These are phyloP conservation scores for Suillus discolor DNA, from an alignment of 768 basidiomycete species.

Conservation along the genomic window DNA sequence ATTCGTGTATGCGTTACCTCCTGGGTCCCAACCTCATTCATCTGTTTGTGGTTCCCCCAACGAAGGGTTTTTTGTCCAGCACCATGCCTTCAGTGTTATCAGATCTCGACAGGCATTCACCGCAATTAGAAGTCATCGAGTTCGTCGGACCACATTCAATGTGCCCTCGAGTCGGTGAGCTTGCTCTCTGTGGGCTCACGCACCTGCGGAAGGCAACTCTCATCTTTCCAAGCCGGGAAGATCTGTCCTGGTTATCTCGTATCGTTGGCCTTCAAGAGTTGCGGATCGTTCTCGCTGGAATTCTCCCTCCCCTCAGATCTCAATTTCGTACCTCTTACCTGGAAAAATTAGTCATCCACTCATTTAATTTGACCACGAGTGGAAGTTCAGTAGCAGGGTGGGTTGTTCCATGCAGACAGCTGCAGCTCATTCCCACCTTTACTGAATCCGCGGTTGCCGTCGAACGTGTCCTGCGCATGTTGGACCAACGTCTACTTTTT, in stretches of 20 bases:
- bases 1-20: background rate
- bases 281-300: background rate
- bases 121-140: background rate
- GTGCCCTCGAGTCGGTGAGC: background rate
- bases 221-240: background rate
- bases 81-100: background rate
- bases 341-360: background rate
- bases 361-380: background rate
- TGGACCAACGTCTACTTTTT: background rate
- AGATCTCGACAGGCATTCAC: background rate
- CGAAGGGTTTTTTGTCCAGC: background rate
- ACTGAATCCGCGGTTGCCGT: background rate
- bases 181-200: background rate
- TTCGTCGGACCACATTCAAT: background rate
- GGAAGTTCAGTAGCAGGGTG: background rate
- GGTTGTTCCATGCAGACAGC: constrained; percentile 1
- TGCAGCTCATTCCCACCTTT: background rate
- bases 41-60: background rate
- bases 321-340: background rate
- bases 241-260: background rate
- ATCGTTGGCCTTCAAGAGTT: background rate
- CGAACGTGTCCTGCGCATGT: background rate
- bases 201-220: background rate
- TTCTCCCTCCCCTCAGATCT: background rate
- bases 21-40: background rate